A percentile compares a stretch with the other conserved stretches of the same genome.
These are phyloP conservation scores for Hyaloperonospora brassicae DNA, from an alignment of 352 stramenopile species.

Conservation along the genomic window DNA sequence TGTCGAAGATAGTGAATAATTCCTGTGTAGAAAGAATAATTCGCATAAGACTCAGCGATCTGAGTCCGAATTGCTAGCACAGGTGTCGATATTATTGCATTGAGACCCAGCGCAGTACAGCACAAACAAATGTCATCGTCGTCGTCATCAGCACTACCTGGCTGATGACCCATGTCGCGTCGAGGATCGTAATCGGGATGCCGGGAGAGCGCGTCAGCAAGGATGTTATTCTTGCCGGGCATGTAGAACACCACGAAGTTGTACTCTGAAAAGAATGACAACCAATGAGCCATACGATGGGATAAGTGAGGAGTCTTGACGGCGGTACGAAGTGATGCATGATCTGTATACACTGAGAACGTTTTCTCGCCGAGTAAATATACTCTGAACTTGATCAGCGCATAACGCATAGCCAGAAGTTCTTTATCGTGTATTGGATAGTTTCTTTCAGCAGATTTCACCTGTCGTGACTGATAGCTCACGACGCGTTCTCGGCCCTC, in stretches of 20 bases:
- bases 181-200: not conserved
- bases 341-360: too few species aligned
- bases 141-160: not conserved
- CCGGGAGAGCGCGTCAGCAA: too few species aligned
- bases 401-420: too few species aligned
- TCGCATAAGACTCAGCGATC: not conserved
- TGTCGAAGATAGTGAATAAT: too few species aligned
- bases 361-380: too few species aligned
- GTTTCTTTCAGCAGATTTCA: too few species aligned
- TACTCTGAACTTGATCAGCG: too few species aligned
- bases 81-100: not conserved
- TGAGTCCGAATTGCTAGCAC: not conserved
- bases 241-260: not conserved
- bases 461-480: not conserved
- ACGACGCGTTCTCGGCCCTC: not conserved
- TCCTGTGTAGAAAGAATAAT: too few species aligned
- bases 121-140: conserved; percentile 1
- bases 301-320: not conserved
- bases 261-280: not conserved
- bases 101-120: not conserved
- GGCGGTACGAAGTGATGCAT: too few species aligned
- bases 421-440: too few species aligned
- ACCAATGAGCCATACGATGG: not conserved
- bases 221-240: not conserved
- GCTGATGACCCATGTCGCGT: conserved; percentile 1